phyloP scores from a whole-genome alignment of 1,284 basidiomycete species.

The Lignosus rhinocerotis region DNA sequence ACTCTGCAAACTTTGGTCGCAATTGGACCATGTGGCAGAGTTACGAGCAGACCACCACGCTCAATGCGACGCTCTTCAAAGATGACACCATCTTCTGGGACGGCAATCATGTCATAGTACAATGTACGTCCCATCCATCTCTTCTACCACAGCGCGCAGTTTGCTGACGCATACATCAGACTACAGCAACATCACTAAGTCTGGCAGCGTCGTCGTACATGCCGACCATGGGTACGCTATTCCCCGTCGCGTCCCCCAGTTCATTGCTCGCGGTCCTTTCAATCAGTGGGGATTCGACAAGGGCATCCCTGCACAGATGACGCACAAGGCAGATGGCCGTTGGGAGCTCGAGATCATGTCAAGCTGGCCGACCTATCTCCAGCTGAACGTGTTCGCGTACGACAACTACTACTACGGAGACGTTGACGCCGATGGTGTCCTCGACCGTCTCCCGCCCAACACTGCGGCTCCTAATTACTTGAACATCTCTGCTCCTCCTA shows the following conservation, averaged over 20 bases:
- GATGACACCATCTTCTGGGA: slow-evolving; percentile 69
- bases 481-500: slow-evolving; percentile 84
- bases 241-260: slow-evolving; percentile 79
- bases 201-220: slow-evolving; percentile 70
- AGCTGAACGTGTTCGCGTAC: slow-evolving; percentile 86
- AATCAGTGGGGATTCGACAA: slow-evolving; percentile 90
- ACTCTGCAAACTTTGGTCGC: slow-evolving; percentile 84
- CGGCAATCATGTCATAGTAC: slow-evolving; percentile 83
- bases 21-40: slow-evolving; percentile 79
- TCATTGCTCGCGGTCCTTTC: slow-evolving; percentile 84
- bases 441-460: slow-evolving; percentile 90
- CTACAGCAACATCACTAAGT: slow-evolving; percentile 69
- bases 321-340: slow-evolving; percentile 55
- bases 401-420: slow-evolving; percentile 93
- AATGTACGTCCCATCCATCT: slow-evolving; percentile 57
- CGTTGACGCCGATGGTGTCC: slow-evolving; percentile 79
- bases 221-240: slow-evolving; percentile 67
- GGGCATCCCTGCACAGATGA: slow-evolving; percentile 72
- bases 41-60: slow-evolving; percentile 73
- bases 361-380: slow-evolving; percentile 83
- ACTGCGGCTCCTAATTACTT: slow-evolving; percentile 82
- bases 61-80: slow-evolving; percentile 60
- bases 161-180: slow-evolving; percentile 43
- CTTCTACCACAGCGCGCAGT: not conserved
- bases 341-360: slow-evolving; percentile 87